A percentile compares a stretch with the other conserved stretches of the same genome.
These are phyloP conservation scores for Scheffersomyces cryptocercus DNA, from an alignment of 1,139 yeast genomes.

Conservation along the genomic window DNA sequence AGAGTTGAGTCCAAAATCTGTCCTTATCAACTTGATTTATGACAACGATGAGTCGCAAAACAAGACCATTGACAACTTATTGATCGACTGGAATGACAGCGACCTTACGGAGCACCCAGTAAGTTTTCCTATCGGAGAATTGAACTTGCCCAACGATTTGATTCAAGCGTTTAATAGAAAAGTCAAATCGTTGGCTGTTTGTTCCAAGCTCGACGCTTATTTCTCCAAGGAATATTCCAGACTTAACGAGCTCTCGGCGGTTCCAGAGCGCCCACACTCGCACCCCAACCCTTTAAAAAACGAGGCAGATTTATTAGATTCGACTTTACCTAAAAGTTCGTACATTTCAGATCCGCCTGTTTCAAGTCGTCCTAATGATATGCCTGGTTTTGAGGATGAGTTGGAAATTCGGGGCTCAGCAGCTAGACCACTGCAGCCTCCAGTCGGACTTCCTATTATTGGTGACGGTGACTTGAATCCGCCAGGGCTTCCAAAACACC, in stretches of 20 bases:
- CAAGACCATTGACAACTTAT: slow-evolving; percentile 20
- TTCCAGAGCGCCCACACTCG: not conserved
- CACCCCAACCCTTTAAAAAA: slow-evolving; percentile 7
- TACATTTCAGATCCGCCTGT: not conserved
- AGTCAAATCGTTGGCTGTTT: slow-evolving; percentile 2
- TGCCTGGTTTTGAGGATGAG: slow-evolving; percentile 32
- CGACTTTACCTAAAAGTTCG: not conserved
- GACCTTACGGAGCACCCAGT: slow-evolving; percentile 17
- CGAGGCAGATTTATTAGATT: slow-evolving; percentile 7
- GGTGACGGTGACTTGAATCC: slow-evolving; percentile 58
- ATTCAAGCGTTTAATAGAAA: slow-evolving; percentile 22
- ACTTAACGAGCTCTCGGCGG: not conserved
- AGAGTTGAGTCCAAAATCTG: slow-evolving; percentile 11
- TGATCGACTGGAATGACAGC: slow-evolving; percentile 23
- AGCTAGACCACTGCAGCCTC: slow-evolving; percentile 2
- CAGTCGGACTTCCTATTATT: slow-evolving; percentile 28
- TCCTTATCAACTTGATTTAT: slow-evolving; percentile 18
- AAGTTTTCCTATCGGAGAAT: slow-evolving; percentile 27
- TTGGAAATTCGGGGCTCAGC: slow-evolving; percentile 18
- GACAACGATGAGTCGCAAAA: slow-evolving; percentile 9
- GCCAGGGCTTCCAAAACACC: slow-evolving; percentile 44
- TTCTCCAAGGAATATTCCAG: not conserved
- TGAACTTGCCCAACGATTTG: slow-evolving; percentile 23
- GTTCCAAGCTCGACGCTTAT: not conserved
- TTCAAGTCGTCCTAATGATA: slow-evolving; percentile 17